Conservation (phyloP, 2,329 filamentous ascomycete species). For the Fusarium foetens region DNA sequence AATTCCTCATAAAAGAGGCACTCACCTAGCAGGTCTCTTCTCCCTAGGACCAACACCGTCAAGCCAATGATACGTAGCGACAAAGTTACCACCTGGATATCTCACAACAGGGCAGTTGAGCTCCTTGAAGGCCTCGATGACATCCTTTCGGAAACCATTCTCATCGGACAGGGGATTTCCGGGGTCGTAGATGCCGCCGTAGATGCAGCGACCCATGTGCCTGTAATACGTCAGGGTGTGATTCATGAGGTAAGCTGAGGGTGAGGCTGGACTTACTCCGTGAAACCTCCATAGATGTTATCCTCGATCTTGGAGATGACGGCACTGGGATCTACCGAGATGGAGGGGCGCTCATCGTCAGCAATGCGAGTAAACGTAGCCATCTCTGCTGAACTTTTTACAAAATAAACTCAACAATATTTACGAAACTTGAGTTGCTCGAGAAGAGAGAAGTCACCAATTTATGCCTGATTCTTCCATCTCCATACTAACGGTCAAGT, state of each 20-base stretch:
- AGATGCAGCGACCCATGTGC: conserved; percentile 91
- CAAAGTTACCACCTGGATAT: conserved; percentile 87
- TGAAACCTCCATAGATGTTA: conserved; percentile 86
- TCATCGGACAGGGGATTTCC: conserved; percentile 77
- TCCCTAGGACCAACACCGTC: conserved; percentile 82
- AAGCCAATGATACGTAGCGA: conserved; percentile 86
- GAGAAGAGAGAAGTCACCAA: not conserved
- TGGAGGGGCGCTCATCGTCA: conserved; percentile 69
- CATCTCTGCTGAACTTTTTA: conserved; percentile 58
- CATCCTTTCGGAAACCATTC: conserved; percentile 81
- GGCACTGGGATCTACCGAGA: conserved; percentile 72
- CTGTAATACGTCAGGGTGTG: conserved; percentile 52
- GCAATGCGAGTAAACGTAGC: conserved; percentile 76
- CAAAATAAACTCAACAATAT: not conserved
- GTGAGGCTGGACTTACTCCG: conserved; percentile 67
- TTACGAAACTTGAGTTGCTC: not conserved
- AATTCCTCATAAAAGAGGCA: not conserved
- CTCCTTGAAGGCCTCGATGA: conserved; percentile 77
- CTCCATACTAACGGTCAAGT: not conserved
- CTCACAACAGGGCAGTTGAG: conserved; percentile 80
- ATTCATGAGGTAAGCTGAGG: not conserved
- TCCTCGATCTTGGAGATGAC: conserved; percentile 79
- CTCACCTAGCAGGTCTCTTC: conserved; percentile 64
- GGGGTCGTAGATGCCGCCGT: conserved; percentile 86
- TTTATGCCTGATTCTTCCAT: not conserved